Conservation (phyloP, 352 stramenopile species). For the Globisporangium iwayamae region DNA sequence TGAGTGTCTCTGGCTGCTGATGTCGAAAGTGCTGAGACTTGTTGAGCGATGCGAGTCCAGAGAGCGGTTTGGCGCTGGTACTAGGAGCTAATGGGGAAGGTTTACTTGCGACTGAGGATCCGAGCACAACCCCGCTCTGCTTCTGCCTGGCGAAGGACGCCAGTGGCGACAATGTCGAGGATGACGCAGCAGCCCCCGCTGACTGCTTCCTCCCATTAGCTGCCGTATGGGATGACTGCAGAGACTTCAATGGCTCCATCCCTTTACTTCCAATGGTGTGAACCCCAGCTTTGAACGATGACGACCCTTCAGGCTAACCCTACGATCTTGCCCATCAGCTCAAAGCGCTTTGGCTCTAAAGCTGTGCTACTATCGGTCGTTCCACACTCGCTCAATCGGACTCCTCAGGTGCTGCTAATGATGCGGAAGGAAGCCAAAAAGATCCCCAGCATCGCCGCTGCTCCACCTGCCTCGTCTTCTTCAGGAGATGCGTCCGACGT, state of each 20-base stretch:
- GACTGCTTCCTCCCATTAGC: neutral
- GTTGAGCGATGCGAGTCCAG: constrained; percentile 11
- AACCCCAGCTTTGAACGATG: neutral
- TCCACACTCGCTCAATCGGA: too few species aligned
- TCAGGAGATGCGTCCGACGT: constrained; percentile 20
- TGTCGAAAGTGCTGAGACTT: constrained; percentile 6
- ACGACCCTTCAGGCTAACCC: neutral
- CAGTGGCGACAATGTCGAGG: constrained; percentile 2
- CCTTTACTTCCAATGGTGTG: neutral
- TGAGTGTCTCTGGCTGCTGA: neutral
- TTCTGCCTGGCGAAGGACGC: constrained; percentile 7
- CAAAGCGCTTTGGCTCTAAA: neutral
- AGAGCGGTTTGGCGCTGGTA: neutral
- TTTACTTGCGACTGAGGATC: constrained; percentile 4
- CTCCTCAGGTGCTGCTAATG: neutral
- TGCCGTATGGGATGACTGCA: neutral
- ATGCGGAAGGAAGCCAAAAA: constrained; percentile 12
- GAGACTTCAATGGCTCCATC: constrained; percentile 10
- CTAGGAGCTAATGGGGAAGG: neutral
- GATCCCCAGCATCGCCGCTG: constrained; percentile 7
- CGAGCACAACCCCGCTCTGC: neutral
- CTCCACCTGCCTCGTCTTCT: neutral
- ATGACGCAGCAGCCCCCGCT: neutral
- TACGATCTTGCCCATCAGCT: neutral
- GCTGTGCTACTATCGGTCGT: too few species aligned